Conservation (phyloP, 1,284 basidiomycete species). For the Ceratobasidium sp. region DNA sequence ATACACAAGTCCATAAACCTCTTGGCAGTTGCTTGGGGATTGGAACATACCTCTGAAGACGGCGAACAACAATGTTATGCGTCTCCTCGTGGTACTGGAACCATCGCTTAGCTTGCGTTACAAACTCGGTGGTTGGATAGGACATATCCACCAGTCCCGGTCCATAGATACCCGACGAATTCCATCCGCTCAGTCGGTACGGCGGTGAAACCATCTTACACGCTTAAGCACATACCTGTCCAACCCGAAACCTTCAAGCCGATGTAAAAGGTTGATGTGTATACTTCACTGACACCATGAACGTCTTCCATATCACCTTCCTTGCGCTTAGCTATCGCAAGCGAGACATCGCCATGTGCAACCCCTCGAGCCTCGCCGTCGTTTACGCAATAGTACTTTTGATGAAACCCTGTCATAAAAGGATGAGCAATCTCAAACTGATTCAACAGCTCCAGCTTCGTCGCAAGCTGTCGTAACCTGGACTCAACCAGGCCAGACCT, state of each 20-base stretch:
- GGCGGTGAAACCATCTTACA: slow-evolving; percentile 40
- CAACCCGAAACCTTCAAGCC: slow-evolving; percentile 92
- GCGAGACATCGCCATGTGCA: slow-evolving; percentile 85
- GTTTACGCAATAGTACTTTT: slow-evolving; percentile 80
- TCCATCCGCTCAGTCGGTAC: neutral
- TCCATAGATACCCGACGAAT: slow-evolving; percentile 67
- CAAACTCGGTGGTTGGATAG: too few species aligned
- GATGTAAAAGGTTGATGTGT: slow-evolving; percentile 96
- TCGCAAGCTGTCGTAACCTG: slow-evolving; percentile 91
- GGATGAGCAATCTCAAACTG: slow-evolving; percentile 92
- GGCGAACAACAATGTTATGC: slow-evolving; percentile 94
- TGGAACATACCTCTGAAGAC: slow-evolving; percentile 83
- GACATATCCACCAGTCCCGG: slow-evolving; percentile 89
- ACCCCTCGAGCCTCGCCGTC: slow-evolving; percentile 87
- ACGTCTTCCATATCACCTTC: slow-evolving; percentile 81
- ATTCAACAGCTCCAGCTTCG: slow-evolving; percentile 96
- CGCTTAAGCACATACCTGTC: slow-evolving; percentile 64
- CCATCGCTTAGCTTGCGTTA: slow-evolving; percentile 98
- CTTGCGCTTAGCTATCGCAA: slow-evolving; percentile 72
- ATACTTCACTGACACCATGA: slow-evolving; percentile 78
- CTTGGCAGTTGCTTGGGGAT: slow-evolving; percentile 24
- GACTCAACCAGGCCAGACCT: slow-evolving; percentile 97
- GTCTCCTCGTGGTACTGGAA: slow-evolving; percentile 90
- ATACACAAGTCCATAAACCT: slow-evolving; percentile 35
- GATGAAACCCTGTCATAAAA: slow-evolving; percentile 92